Percentiles rank a stretch among this genome's conserved stretches.
Conservation (phyloP, 768 basidiomycete genomes). For the Russula earlei region DNA sequence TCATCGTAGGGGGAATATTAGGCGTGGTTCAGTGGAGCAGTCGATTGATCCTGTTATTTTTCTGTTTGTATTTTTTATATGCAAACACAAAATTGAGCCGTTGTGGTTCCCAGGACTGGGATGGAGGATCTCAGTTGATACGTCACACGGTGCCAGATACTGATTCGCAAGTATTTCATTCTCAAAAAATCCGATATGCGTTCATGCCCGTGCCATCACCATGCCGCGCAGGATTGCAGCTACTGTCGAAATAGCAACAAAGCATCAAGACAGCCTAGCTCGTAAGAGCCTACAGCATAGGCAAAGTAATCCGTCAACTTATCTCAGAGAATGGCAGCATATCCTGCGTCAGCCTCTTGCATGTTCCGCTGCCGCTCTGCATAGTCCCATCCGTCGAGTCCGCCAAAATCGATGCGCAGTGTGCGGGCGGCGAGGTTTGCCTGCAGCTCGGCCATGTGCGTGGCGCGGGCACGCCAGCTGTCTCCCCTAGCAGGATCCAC, state of each 20-base stretch:
- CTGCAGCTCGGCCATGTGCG: slow-evolving; percentile 66
- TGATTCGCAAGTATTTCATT: too few species aligned
- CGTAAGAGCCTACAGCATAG: neutral
- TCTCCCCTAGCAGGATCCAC: slow-evolving; percentile 44
- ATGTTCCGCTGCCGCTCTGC: slow-evolving; percentile 54
- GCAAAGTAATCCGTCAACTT: neutral
- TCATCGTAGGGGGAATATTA: slow-evolving; percentile 32
- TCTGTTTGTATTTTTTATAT: slow-evolving; percentile 19
- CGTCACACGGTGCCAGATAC: too few species aligned
- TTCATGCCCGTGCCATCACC: neutral
- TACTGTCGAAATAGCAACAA: neutral
- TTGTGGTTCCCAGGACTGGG: slow-evolving; percentile 6
- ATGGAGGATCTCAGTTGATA: too few species aligned
- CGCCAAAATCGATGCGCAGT: slow-evolving; percentile 69
- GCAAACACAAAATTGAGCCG: slow-evolving; percentile 20
- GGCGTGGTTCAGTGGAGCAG: slow-evolving; percentile 13
- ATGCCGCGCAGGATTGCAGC: neutral
- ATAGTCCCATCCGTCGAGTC: slow-evolving; percentile 65
- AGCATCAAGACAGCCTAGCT: neutral
- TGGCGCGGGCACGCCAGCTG: slow-evolving; percentile 67
- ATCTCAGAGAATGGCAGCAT: neutral
- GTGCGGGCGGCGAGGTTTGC: slow-evolving; percentile 49
- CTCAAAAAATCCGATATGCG: too few species aligned
- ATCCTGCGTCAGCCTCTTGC: slow-evolving; percentile 35
- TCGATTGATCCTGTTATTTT: slow-evolving; percentile 14